Percentiles rank a stretch among this genome's conserved stretches.
Evolutionary conservation across 2,329 filamentous ascomycete genomes (phyloP).

Genomic region (Cryphonectria parasitica): DNA sequence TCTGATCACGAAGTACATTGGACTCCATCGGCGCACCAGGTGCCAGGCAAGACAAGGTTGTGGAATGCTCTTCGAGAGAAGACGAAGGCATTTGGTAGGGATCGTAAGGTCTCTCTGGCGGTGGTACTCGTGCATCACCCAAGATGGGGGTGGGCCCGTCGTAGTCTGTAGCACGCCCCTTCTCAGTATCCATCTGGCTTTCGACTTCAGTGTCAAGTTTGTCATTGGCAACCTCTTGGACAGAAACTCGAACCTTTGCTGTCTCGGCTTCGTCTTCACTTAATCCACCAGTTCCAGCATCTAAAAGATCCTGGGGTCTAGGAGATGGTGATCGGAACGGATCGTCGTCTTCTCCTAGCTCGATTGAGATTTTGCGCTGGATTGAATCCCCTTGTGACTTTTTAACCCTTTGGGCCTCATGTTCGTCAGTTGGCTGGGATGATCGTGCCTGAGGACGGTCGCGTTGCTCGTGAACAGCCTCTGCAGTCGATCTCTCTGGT

Average conservation of each 20-base stretch:
- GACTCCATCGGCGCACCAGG: neutral
- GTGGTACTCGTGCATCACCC: neutral
- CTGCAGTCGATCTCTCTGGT: neutral
- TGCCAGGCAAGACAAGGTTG: neutral
- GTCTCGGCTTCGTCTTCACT: neutral
- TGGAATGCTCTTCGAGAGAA: constrained; percentile 4
- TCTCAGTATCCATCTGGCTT: neutral
- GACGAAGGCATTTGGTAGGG: constrained; percentile 22
- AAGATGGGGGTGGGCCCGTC: neutral
- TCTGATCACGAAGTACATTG: neutral
- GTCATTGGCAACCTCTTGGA: neutral
- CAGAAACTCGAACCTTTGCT: neutral
- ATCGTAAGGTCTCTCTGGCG: neutral
- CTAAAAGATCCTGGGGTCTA: neutral
- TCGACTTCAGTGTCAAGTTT: neutral
- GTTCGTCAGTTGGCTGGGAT: neutral
- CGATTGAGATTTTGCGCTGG: constrained; percentile 3
- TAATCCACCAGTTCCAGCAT: neutral
- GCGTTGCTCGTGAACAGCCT: neutral
- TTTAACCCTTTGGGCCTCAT: neutral
- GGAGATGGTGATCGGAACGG: neutral
- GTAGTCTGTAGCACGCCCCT: neutral
- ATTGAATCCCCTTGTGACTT: neutral
- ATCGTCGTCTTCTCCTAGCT: constrained; percentile 22
- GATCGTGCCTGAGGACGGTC: constrained; percentile 10